Conservation (phyloP, 495 filamentous ascomycete species). For the Friedmanniomyces endolithicus region DNA sequence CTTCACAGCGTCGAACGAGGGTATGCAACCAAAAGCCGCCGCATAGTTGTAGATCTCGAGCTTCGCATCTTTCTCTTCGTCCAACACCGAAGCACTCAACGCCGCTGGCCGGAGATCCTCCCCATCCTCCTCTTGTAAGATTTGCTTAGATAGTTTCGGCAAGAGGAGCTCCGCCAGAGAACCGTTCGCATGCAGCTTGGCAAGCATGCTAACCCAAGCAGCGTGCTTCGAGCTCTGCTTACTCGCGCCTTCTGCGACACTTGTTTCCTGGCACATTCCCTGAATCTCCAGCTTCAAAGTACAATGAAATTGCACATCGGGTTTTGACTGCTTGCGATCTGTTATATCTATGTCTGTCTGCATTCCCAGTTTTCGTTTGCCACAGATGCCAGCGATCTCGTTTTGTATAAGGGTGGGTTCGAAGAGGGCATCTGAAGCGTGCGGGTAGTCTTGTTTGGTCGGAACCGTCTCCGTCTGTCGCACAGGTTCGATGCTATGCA, state of each 20-base stretch:
- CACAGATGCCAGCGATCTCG: background rate
- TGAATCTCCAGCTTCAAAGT: conserved; percentile 3
- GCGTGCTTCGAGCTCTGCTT: conserved; percentile 13
- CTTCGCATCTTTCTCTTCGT: conserved; percentile 18
- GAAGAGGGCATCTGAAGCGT: background rate
- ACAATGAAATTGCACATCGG: background rate
- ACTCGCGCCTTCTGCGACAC: background rate
- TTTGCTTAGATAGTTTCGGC: no score
- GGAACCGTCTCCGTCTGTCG: background rate
- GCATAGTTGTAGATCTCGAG: conserved; percentile 40
- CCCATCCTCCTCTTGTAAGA: background rate
- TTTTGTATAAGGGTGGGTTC: background rate
- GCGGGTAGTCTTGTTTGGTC: background rate
- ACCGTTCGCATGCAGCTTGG: conserved; percentile 12
- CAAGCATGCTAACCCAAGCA: conserved; percentile 11
- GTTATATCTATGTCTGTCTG: background rate
- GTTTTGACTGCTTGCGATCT: background rate
- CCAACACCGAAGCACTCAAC: conserved; percentile 1
- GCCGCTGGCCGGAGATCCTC: background rate
- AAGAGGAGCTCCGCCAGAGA: conserved; percentile 3
- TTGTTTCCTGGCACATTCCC: conserved; percentile 2
- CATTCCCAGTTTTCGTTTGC: background rate
- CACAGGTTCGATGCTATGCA: background rate
- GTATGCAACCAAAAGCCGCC: conserved; percentile 34
- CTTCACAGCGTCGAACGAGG: conserved; percentile 23